Evolutionary conservation across 192 early-diverging fungal genomes (phyloP), one percentile per base, ranked within the genome.

Genomic region (Oehlia diaphana): DNA sequence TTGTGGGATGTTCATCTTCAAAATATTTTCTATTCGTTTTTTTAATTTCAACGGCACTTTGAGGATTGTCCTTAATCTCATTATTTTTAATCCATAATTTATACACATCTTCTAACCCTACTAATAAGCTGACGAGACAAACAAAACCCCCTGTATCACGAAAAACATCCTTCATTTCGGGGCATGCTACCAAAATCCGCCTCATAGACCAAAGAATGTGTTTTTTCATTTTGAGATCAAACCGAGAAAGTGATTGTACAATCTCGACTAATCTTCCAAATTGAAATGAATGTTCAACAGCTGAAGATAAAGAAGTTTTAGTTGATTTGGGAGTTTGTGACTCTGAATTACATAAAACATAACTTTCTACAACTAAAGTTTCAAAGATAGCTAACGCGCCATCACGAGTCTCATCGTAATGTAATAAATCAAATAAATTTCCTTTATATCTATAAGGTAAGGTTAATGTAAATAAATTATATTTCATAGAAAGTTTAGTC

Each of bases 71-170:
- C 31, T 76, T 37, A 26, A 47, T 58, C 16, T 58, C 28, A 5
- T 10, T 37, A n/a, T 76, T 26, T 64, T 37, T 16, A 16, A 49
- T 26, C 61, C 63, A 64, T 28, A 81, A 19, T 61, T 77, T 61
- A 80, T 90, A 89, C 2, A 84, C 85, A 68, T 84, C 83, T 76
- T 89, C 88, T 6, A 91, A 76, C 10, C 90, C 78, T 23, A 91
- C 86, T 3, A 91, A 72, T 14, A 89, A 84, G 3, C 90, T 91
- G 3, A 91, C 84, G 19, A 92, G 80, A 21, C 87, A 88, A 21
- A 91, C 83, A 70, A 89, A 92, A 31, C 91, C 91, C 7, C 91
- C 90, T 44, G 81, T 83, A 50, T 83, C 81, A 44, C 91, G 84
- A 62, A 92, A 92, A 28, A 88, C 88, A 66, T 89, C 87, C 47